Base-by-base conservation (phyloP, 345 rosid genomes). In the Bruguiera parviflora region DNA sequence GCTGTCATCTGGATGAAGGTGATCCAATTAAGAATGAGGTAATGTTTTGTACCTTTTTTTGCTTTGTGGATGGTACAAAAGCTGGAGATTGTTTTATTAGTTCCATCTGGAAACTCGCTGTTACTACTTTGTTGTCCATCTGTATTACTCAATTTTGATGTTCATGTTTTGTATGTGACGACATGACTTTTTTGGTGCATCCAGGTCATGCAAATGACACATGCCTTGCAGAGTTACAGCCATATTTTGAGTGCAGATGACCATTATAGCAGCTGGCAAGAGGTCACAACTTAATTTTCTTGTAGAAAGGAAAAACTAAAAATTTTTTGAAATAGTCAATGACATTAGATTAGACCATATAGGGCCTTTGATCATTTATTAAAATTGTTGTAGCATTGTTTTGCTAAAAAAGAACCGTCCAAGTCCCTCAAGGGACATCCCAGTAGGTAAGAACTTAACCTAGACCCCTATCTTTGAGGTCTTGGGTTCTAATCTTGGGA, bases 231-330 rank as follows among this genome's bases (percentile, higher is more conserved):
- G 84, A 85, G 88, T 70, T 94, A 88, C 85, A 83, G 86, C 83
- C 98, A 87, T 78, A 94, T 94, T 81, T 81, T 94, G 76, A 67
- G 76, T 80, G 93, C 89, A 49, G 98, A 94, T 81, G 92, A 87
- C 80, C 92, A 79, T 62, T 86, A 89, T 81, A 81, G 88, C 70
- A 89, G 96, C 88, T 94, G 98, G 98, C 97, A 88, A 86, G 92
- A 94, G 97, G 98, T 94, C 49, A 67, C 77, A 67, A 56, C 73
- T 79, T 77, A 77, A 63, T 67, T 28, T 47, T 71, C 64, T 57
- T 62, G 53, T 55, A 67, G 39, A 59, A 71, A 63, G 57, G 51
- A 32, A 65, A 47, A 72, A 22, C 52, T 18, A 33, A 20, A 27
- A 47, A 10, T 21, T 29, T 32, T 5, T 24, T 5, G 4, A 22